These are phyloP conservation scores for Eucalyptus victrix DNA, from an alignment of 345 rosid species.

Conservation along the genomic window DNA sequence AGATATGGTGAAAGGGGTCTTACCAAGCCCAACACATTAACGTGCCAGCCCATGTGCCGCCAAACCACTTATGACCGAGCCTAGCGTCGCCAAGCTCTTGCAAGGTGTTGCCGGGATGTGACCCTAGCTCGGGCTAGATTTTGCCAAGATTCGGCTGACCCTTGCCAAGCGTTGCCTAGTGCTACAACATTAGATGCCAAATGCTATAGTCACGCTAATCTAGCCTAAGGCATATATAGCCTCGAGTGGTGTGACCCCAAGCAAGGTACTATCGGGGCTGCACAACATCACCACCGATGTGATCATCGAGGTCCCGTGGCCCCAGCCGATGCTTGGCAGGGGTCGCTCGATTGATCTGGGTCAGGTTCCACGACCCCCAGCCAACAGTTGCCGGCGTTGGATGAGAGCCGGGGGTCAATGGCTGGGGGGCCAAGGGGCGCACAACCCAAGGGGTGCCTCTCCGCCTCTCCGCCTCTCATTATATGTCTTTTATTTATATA, in stretches of 20 bases:
- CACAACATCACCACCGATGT: neutral
- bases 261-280: neutral
- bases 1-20: neutral
- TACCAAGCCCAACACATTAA: neutral
- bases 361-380: neutral
- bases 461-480: neutral
- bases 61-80: neutral
- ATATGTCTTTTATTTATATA: neutral
- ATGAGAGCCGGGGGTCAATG: neutral
- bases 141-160: neutral
- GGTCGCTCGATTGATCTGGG: neutral
- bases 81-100: neutral
- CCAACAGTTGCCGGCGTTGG: neutral
- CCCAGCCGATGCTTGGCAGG: neutral
- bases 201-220: neutral
- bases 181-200: neutral
- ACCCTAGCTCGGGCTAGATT: neutral
- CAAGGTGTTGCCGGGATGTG: neutral
- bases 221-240: neutral
- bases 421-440: neutral
- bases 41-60: neutral
- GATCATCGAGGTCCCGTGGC: neutral
- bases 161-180: neutral
- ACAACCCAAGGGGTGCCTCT: neutral
- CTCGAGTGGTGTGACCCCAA: neutral